These are phyloP conservation scores for Aspergillus sergii DNA, from an alignment of 2,329 filamentous ascomycete genomes.

Conservation along the genomic window DNA sequence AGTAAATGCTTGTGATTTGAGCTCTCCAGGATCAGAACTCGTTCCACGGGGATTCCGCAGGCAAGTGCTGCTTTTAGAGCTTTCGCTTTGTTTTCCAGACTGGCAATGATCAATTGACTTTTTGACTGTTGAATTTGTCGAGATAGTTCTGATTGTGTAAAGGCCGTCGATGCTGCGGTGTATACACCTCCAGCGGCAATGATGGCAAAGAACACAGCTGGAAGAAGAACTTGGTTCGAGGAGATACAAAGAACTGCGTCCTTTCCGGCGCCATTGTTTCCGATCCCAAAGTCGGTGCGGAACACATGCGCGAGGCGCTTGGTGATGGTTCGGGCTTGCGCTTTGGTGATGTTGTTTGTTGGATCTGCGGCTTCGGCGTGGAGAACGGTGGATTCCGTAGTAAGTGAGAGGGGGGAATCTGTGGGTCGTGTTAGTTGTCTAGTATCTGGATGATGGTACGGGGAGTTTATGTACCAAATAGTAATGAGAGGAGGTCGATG, in stretches of 20 bases:
- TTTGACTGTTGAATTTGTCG: conserved; percentile 14
- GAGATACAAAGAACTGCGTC: conserved; percentile 62
- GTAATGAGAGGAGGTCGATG: conserved; percentile 15
- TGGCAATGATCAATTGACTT: conserved; percentile 12
- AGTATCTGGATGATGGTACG: not conserved
- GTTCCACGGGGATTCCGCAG: conserved; percentile 47
- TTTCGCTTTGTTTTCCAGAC: conserved; percentile 37
- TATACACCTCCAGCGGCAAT: conserved; percentile 64
- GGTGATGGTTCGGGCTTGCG: conserved; percentile 51
- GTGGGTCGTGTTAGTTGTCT: not conserved
- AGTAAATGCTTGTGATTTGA: conserved; percentile 39
- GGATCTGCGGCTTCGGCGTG: conserved; percentile 62
- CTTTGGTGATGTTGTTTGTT: conserved; percentile 56
- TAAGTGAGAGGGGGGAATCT: conserved; percentile 14
- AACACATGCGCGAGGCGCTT: conserved; percentile 60
- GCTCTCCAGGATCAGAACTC: conserved; percentile 57
- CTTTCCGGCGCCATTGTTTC: conserved; percentile 49
- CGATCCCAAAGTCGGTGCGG: conserved; percentile 57
- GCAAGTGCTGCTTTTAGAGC: conserved; percentile 54
- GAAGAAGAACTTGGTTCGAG: conserved; percentile 58
- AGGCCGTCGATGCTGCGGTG: conserved; percentile 55
- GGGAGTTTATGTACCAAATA: conserved; percentile 9
- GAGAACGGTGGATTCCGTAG: conserved; percentile 53
- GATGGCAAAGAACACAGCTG: conserved; percentile 58
- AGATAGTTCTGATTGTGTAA: conserved; percentile 35